phyloP scores from a whole-genome alignment of 1,139 yeast species.

The Pichia sp. region DNA sequence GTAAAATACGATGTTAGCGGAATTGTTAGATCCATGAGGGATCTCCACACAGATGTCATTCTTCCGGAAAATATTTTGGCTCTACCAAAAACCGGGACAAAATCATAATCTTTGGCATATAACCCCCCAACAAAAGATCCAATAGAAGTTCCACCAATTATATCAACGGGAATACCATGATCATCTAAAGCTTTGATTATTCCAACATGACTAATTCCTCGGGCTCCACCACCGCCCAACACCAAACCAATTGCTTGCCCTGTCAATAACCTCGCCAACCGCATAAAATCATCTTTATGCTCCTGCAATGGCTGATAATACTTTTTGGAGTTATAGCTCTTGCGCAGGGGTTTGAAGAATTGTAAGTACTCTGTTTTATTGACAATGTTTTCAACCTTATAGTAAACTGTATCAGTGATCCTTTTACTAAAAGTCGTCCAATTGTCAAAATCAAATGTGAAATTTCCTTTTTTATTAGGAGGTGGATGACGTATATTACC shows the following conservation, averaged over 20 bases:
- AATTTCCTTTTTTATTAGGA: neutral
- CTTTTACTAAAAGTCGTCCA: conserved; percentile 17
- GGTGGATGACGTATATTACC: neutral
- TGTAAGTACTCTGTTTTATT: conserved; percentile 24
- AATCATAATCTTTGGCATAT: conserved; percentile 85
- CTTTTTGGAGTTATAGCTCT: conserved; percentile 9
- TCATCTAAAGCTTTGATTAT: conserved; percentile 90
- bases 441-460: conserved; percentile 7
- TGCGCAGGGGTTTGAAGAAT: conserved; percentile 10
- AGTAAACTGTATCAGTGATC: conserved; percentile 18
- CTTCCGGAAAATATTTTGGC: conserved; percentile 82
- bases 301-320: conserved; percentile 41
- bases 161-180: conserved; percentile 86
- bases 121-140: conserved; percentile 95
- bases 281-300: conserved; percentile 80
- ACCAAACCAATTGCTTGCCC: conserved; percentile 94
- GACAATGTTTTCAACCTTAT: conserved; percentile 21
- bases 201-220: conserved; percentile 91
- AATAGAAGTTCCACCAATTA: conserved; percentile 93
- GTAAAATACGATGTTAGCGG: conserved; percentile 94
- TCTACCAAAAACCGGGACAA: conserved; percentile 85
- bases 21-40: conserved; percentile 74
- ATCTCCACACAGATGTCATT: conserved; percentile 81
- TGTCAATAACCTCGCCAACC: conserved; percentile 82
- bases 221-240: conserved; percentile 96